Percentiles rank a stretch among this genome's conserved stretches.
Conservation (phyloP, 176 grass and related monocot species). For the Coix lacrymajobi region DNA sequence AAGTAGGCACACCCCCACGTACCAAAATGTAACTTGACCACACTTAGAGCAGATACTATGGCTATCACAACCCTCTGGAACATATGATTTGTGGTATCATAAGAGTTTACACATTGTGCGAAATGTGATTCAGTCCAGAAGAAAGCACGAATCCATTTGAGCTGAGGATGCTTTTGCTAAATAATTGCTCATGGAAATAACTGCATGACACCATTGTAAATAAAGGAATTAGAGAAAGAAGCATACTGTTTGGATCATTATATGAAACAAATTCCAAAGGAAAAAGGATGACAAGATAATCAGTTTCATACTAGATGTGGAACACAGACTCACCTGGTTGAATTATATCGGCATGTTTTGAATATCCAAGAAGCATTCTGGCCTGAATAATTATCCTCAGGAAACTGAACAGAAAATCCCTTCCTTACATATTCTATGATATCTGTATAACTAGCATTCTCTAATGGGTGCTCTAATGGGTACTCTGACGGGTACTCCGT, state of each 20-base stretch:
- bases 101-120: background rate
- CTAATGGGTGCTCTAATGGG: background rate
- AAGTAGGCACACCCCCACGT: background rate
- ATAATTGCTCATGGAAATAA: background rate
- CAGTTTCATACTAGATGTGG: background rate
- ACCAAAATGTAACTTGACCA: background rate
- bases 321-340: background rate
- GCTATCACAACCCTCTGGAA: background rate
- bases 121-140: background rate
- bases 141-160: background rate
- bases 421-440: background rate
- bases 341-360: background rate
- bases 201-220: background rate
- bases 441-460: background rate
- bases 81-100: background rate
- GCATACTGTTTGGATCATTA: no score
- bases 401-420: background rate
- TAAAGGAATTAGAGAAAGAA: background rate
- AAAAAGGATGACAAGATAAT: background rate
- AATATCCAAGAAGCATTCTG: background rate
- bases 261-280: background rate
- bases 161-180: no score
- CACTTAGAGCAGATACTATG: background rate
- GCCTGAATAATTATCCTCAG: background rate
- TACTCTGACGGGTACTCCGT: no score